Base-by-base conservation (phyloP, 805 yeast genomes). In the Scheffersomyces spartinae region DNA sequence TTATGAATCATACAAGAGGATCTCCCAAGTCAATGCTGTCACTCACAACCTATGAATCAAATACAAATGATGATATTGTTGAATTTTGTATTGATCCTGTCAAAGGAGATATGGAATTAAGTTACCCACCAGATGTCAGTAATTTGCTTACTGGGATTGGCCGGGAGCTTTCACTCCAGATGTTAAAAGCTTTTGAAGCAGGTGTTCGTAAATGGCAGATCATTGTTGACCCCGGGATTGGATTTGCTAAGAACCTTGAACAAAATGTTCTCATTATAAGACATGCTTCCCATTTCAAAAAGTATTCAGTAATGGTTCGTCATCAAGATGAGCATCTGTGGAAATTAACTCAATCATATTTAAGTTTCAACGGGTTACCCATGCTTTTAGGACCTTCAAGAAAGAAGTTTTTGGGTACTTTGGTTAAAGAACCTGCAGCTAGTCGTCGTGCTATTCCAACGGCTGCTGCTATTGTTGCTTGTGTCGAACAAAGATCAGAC, bases 161-260 rank as follows among this genome's bases (percentile, higher is more conserved):
- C 5, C 49, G 69, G 24, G 98, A 91, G 47, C 52, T 88, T 26
- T 55, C 73, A 6, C 35, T 38, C 3, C 68, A 71, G 28, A 61
- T 84, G 15, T 37, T 48, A 1, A 61, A 55, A 28, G 94, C 94
- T 8, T 52, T 68, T 22, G 40, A 38, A 1, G 54, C 48, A 0
- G 95, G 95, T 4, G 71, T 88, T 2, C 61, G 64, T 31, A 73
- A 88, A 49, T 91, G 95, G 95, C 97, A 91, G 51, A 57, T 91
- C 3, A 72, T 91, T 10, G 42, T 85, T 4, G 99, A 91, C 46
- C 98, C 99, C 1, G 98, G 98, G 2, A 53, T 91, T 21, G 98
- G 99, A 2, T 91, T 91, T 52, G 96, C 97, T n/a, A 91, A 91
- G 47, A 66, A 64, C 27, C 39, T 65, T n/a, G 36, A 45, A 6